Conservation (phyloP, 176 grass and related monocot genomes). For the Stipa capillata region DNA sequence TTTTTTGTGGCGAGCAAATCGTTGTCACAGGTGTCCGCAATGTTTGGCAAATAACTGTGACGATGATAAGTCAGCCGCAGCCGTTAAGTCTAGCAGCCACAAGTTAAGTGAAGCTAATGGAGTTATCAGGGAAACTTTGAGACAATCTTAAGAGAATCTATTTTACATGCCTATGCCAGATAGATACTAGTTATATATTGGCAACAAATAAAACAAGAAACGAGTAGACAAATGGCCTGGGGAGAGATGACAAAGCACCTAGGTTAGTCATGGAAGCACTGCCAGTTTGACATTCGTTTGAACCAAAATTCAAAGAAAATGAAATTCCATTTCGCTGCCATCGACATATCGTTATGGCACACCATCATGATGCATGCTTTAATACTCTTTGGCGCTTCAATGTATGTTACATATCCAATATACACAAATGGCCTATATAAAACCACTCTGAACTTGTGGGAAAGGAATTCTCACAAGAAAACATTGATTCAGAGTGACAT, state of each 20-base stretch:
- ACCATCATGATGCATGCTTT: neutral
- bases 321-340: neutral
- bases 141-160: too few relatives aligned
- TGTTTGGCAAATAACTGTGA: too few relatives aligned
- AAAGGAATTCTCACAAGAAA: slow-evolving; percentile 21
- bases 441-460: slow-evolving; percentile 12
- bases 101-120: too few relatives aligned
- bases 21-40: too few relatives aligned
- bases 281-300: neutral
- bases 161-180: too few relatives aligned
- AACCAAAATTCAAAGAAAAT: neutral
- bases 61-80: too few relatives aligned
- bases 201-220: too few relatives aligned
- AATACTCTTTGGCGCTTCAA: neutral
- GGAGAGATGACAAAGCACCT: neutral
- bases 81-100: too few relatives aligned
- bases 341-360: neutral
- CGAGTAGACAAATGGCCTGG: neutral
- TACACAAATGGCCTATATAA: slow-evolving; percentile 14
- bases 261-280: neutral
- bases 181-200: too few relatives aligned
- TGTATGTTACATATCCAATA: slow-evolving; percentile 8
- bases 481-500: slow-evolving; percentile 14
- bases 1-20: too few relatives aligned
- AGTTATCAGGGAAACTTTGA: too few relatives aligned